These are phyloP conservation scores for Monosporascus sp. DNA, from an alignment of 2,329 filamentous ascomycete genomes.

Conservation along the genomic window DNA sequence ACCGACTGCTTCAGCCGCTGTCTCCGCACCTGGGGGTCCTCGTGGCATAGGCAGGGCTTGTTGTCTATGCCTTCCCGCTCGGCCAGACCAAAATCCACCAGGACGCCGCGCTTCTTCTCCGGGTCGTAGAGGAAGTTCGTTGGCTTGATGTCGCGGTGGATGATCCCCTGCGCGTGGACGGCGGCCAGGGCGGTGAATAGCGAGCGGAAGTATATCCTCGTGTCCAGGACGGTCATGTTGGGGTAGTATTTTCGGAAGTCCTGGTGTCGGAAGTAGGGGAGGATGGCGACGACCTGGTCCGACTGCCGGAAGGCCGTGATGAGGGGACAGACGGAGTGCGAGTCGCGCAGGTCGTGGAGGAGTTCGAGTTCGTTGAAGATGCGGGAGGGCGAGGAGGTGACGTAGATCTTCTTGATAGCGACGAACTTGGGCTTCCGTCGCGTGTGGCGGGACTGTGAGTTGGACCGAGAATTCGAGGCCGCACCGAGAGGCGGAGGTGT, in stretches of 20 bases:
- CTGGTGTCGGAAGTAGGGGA: conserved; percentile 92
- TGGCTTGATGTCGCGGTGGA: conserved; percentile 95
- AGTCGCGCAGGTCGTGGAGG: conserved; percentile 78
- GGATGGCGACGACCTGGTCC: conserved; percentile 89
- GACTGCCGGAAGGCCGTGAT: conserved; percentile 95
- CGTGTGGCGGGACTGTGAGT: conserved; percentile 27
- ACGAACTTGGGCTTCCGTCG: conserved; percentile 67
- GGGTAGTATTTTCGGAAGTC: conserved; percentile 96
- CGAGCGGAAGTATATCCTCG: conserved; percentile 82
- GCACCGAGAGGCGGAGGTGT: conserved; percentile 60
- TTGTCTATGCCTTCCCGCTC: conserved; percentile 74
- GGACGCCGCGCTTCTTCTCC: conserved; percentile 70
- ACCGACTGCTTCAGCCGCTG: conserved; percentile 44
- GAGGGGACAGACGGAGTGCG: conserved; percentile 81
- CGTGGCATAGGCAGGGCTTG: conserved; percentile 77
- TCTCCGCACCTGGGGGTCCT: conserved; percentile 57
- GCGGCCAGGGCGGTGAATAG: conserved; percentile 79
- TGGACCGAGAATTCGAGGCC: conserved; percentile 35
- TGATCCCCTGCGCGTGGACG: conserved; percentile 77
- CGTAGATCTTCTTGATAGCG: conserved; percentile 98
- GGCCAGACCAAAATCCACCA: conserved; percentile 98
- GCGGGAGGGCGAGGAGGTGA: conserved; percentile 87
- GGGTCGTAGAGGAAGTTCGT: conserved; percentile 97
- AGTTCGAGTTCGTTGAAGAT: conserved; percentile 97
- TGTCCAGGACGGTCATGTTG: conserved; percentile 78